Conservation (phyloP, 1,284 basidiomycete genomes). For the Rugosomyces carneus region DNA sequence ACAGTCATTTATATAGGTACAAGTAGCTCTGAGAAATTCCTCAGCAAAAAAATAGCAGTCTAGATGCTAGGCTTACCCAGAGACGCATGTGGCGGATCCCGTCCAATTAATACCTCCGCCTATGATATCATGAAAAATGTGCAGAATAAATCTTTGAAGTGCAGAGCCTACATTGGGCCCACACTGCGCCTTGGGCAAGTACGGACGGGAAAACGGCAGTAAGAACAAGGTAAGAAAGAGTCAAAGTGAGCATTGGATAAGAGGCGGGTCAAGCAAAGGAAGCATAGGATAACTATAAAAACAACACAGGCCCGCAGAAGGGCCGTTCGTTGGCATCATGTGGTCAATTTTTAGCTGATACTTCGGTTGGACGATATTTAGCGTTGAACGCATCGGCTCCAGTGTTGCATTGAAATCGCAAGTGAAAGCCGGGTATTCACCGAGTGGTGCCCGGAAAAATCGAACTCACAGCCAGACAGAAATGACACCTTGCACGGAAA, state of each 20-base stretch:
- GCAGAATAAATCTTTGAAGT: not conserved
- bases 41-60: not conserved
- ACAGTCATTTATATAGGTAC: constrained; percentile 35
- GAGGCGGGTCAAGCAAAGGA: not conserved
- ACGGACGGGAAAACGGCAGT: constrained; percentile 9
- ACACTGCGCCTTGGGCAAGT: constrained; percentile 13
- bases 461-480: not conserved
- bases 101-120: constrained; percentile 38
- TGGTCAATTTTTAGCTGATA: not conserved
- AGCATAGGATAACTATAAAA: not conserved
- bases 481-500: too few species aligned
- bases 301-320: not conserved
- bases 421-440: not conserved
- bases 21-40: constrained; percentile 23
- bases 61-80: constrained; percentile 24
- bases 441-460: not conserved
- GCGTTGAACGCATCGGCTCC: not conserved
- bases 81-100: constrained; percentile 32
- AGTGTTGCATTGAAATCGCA: not conserved
- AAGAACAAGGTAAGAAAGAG: constrained; percentile 5
- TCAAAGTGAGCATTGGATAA: constrained; percentile 2
- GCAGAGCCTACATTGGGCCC: constrained; percentile 15
- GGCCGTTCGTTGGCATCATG: not conserved
- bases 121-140: not conserved
- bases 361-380: not conserved